phyloP scores from a whole-genome alignment of 2,329 filamentous ascomycete genomes.

The Alternaria ethzedia region DNA sequence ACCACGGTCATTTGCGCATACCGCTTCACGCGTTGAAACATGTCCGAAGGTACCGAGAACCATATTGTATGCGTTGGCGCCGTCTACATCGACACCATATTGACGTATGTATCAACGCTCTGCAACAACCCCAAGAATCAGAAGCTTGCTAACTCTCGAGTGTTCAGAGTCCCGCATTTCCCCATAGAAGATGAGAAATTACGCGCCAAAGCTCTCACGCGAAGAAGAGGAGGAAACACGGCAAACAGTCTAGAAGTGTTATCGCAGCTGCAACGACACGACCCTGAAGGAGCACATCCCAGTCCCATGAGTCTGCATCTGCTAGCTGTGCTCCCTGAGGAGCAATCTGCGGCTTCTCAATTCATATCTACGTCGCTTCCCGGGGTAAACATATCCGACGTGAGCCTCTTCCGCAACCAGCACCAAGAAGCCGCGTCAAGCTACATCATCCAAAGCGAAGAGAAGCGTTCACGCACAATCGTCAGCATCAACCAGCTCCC shows the following conservation, averaged over 20 bases:
- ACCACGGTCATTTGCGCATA: neutral
- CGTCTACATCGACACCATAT: conserved; percentile 73
- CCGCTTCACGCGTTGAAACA: neutral
- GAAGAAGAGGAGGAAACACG: conserved; percentile 74
- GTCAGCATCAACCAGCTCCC: conserved; percentile 72
- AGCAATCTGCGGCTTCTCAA: conserved; percentile 57
- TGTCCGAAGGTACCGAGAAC: conserved; percentile 26
- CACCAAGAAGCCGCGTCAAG: conserved; percentile 67
- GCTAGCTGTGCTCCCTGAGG: conserved; percentile 60
- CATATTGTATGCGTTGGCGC: conserved; percentile 70
- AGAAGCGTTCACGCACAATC: conserved; percentile 69
- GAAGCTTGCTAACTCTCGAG: neutral
- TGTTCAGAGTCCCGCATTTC: conserved; percentile 66
- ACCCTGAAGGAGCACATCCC: neutral
- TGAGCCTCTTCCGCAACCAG: conserved; percentile 65
- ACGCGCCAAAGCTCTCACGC: conserved; percentile 65
- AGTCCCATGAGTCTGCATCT: conserved; percentile 42
- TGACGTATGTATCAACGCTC: neutral
- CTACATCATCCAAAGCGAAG: conserved; percentile 70
- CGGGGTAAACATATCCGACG: conserved; percentile 56
- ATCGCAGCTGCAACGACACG: conserved; percentile 56
- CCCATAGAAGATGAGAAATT: conserved; percentile 76
- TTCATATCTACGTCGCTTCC: conserved; percentile 63
- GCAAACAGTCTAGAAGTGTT: conserved; percentile 75
- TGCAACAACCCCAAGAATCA: neutral